Evolutionary conservation across 352 stramenopile species (phyloP), one percentile per base, ranked within the genome.

Genomic region (Blastocystis sp.): DNA sequence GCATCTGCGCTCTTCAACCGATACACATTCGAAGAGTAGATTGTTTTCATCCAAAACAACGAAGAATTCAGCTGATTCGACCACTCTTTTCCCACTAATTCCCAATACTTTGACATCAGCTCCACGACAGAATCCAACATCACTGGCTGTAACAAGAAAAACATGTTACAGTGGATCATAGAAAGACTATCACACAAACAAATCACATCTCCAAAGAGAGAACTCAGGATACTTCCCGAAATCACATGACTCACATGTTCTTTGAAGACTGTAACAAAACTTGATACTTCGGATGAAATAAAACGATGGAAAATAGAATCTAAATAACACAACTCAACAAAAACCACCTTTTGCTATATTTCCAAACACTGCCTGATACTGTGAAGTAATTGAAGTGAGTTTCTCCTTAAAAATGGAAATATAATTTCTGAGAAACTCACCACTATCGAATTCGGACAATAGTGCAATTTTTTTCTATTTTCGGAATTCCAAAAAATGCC

Each of bases 11-110:
- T 56, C 55, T 89, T 89, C 78, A 89, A 39, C 54, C 43, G 30
- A 45, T 68, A 89, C 8, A 55, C 45, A 56, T 89, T 89, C 20
- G 8, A 16, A 2, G 78, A 66, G 55, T 89, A 89, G 20, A 89
- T 65, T 0, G 78, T 64, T 24, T 89, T 89, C 66, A 79, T 79
- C 78, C 78, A 89, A 30, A 89, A 89, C 39, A 79, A 78, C 4
- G 55, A 45, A 11, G 78, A 89, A 37, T 24, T 30, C 26, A 89
- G 26, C 56, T 85, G 73, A 7, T 13, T n/a, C 4, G 7, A 24
- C 20, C 59, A 85, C 39, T 66, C 53, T 20, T 68, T 16, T 26
- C 8, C 50, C 18, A 85, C 73, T 3, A 85, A 18, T 34, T 24
- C 34, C 73, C 73, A 85, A 39, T 78, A 85, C 2, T n/a, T 9